Conservation (phyloP, 2,329 filamentous ascomycete genomes). For the Fusarium citri region DNA sequence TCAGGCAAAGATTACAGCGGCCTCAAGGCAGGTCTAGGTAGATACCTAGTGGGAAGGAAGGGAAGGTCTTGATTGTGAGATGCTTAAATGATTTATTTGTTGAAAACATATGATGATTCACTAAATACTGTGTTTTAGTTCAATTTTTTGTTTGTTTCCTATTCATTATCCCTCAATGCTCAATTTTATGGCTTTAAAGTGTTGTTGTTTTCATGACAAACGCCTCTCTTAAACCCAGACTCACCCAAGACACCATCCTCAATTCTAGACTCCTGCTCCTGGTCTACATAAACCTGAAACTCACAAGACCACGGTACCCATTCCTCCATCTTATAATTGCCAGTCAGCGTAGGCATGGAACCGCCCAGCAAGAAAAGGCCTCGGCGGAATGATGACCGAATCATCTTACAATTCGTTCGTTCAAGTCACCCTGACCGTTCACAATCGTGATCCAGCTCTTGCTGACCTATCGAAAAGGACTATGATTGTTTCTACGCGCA, state of each 20-base stretch:
- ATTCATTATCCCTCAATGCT: neutral
- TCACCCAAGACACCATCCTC: neutral
- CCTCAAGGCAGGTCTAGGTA: conserved; percentile 2
- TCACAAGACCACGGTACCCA: conserved; percentile 10
- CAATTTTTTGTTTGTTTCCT: neutral
- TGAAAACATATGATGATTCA: neutral
- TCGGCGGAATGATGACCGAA: conserved; percentile 69
- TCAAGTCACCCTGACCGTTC: neutral
- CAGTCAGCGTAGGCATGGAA: conserved; percentile 45
- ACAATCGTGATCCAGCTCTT: conserved; percentile 14
- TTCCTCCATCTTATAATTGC: conserved; percentile 1
- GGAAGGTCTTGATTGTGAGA: neutral
- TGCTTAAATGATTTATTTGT: neutral
- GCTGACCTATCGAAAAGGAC: conserved; percentile 60
- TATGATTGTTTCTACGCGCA: conserved; percentile 96
- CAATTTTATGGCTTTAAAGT: neutral
- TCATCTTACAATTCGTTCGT: conserved; percentile 85
- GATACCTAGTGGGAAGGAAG: neutral
- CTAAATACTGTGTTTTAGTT: neutral
- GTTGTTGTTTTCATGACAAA: neutral
- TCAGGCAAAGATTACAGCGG: conserved; percentile 26
- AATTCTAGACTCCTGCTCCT: neutral
- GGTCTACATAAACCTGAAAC: conserved; percentile 26
- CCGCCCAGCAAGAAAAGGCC: conserved; percentile 49
- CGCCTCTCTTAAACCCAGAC: neutral